Evolutionary conservation across 768 basidiomycete species (phyloP).

Genomic region (Crassisporium funariophilum): DNA sequence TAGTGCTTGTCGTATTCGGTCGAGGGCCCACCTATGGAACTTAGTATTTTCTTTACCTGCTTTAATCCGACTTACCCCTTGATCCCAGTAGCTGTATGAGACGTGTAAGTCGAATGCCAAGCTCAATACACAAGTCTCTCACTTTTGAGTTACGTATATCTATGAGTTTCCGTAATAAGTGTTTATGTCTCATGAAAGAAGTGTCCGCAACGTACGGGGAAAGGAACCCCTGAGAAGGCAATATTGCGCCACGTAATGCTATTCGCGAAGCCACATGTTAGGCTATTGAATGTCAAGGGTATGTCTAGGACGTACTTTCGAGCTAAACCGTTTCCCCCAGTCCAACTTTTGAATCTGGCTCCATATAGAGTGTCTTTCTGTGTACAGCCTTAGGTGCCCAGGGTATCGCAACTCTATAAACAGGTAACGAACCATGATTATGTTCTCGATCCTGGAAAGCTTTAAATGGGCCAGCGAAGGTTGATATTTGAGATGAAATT

Average conservation of each 20-base stretch:
- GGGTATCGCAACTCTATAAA: background rate
- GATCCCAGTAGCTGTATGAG: constrained; percentile 59
- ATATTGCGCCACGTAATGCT: constrained; percentile 66
- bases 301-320: constrained; percentile 42
- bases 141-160: constrained; percentile 70
- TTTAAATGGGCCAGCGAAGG: background rate
- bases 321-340: constrained; percentile 60
- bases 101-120: background rate
- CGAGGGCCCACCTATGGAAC: constrained; percentile 37
- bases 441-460: constrained; percentile 44
- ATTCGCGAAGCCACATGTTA: background rate
- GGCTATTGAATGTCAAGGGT: no score
- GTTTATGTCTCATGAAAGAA: background rate
- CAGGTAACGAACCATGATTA: constrained; percentile 38
- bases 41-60: background rate
- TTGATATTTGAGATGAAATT: background rate
- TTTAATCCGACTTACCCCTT: constrained; percentile 38
- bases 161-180: constrained; percentile 18
- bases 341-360: constrained; percentile 72
- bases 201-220: constrained; percentile 44
- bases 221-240: constrained; percentile 49
- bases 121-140: background rate
- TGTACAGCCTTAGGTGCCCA: no score
- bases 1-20: constrained; percentile 45
- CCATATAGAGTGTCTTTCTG: constrained; percentile 56